Percentiles rank a stretch among this genome's conserved stretches.
phyloP scores from a whole-genome alignment of 768 basidiomycete species.

The Suillus americanus region DNA sequence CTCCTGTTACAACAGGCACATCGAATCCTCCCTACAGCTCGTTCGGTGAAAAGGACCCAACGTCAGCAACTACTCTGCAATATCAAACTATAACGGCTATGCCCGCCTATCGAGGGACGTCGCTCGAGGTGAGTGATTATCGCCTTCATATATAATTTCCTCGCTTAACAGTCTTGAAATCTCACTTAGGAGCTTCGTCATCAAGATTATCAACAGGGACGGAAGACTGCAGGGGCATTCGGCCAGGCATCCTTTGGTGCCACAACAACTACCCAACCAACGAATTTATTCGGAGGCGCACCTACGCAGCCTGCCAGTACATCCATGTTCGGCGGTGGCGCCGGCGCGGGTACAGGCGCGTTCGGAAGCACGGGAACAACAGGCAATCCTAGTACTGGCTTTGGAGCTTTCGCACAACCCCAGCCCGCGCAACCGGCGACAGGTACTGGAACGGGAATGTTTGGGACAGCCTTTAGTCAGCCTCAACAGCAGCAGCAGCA shows the following conservation, averaged over 20 bases:
- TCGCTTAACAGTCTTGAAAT: not conserved
- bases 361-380: conserved; percentile 24
- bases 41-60: conserved; percentile 65
- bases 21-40: conserved; percentile 61
- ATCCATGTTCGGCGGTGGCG: conserved; percentile 31
- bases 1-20: conserved; percentile 65
- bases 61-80: conserved; percentile 47
- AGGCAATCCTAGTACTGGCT: conserved; percentile 28
- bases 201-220: conserved; percentile 74
- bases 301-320: conserved; percentile 26
- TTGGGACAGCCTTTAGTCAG: conserved; percentile 44
- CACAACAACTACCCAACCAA: conserved; percentile 24
- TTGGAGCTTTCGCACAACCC: conserved; percentile 35
- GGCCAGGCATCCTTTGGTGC: conserved; percentile 40
- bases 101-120: conserved; percentile 74
- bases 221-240: conserved; percentile 71
- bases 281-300: conserved; percentile 27
- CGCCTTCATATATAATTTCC: conserved; percentile 13
- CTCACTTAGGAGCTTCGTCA: conserved; percentile 61
- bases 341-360: conserved; percentile 11
- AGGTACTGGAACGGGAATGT: conserved; percentile 38
- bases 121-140: conserved; percentile 60
- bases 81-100: conserved; percentile 84
- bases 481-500: conserved; percentile 29
- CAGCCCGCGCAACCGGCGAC: conserved; percentile 40